Base-by-base conservation (phyloP, 1,139 yeast genomes). In the Zygosaccharomyces sapae region DNA sequence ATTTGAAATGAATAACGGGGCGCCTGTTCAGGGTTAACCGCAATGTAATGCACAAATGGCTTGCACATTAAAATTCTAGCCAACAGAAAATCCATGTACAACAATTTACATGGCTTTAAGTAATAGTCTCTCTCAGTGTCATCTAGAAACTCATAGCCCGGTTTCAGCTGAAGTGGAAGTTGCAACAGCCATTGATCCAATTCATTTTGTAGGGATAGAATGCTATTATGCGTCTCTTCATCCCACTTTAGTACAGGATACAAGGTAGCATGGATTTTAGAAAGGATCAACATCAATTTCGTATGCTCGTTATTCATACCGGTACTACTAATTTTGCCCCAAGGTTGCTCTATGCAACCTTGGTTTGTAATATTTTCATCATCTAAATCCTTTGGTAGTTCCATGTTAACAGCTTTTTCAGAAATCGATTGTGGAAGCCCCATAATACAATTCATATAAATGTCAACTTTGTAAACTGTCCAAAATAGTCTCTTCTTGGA, bases 401-500 rank as follows among this genome's bases (percentile, higher is more conserved):
- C 89, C 62, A 87, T 96, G 66, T 87, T 95, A 56, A 86, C 83
- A 56, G 88, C 95, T 54, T 80, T 86, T 56, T 85, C 90, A 55
- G 63, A 58, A 10, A 68, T 52, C 10, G 68, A 62, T 27, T 61
- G 71, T 0, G 97, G 97, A 43, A 89, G 70, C 0, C 96, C 96
- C 54, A 89, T 66, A 69, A 89, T 80, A 3, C 95, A 86, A 64
- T 86, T 86, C 59, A 88, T 86, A 63, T 89, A 89, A 38, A 88
- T 80, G 63, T 89, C 96, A 83, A 88, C 82, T 63, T 88, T 88
- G 65, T 86, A 85, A 52, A 88, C 83, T 1, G 96, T 85, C 83
- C 90, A 89, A 61, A 89, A 89, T 31, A 89, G 70, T 51, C 96
- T 73, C 62, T 87, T 88, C 51, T 95, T 73, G 2, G 90, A 84